A percentile compares a stretch with the other conserved stretches of the same genome.
phyloP scores from a whole-genome alignment of 768 basidiomycete species.

The Pleurotus cornucopiae region DNA sequence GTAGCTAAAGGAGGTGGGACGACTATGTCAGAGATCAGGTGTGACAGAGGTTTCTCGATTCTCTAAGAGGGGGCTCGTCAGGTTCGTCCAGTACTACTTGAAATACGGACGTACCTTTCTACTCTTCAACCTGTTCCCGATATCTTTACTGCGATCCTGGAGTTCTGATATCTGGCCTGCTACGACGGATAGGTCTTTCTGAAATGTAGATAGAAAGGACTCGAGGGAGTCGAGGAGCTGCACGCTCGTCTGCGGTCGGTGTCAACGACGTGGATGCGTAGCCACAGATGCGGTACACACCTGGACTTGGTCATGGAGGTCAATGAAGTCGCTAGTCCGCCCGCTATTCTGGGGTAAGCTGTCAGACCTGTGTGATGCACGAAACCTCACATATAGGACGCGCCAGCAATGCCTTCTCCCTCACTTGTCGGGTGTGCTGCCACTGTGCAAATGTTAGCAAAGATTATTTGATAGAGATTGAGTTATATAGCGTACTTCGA shows the following conservation, averaged over 20 bases:
- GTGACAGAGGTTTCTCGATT: constrained; percentile 85
- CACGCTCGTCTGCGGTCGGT: constrained; percentile 66
- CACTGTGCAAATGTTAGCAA: too few relatives aligned
- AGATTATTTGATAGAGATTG: too few relatives aligned
- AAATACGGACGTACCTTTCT: constrained; percentile 58
- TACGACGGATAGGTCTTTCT: constrained; percentile 88
- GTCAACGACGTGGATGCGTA: constrained; percentile 6
- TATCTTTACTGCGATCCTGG: constrained; percentile 85
- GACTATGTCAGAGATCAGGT: constrained; percentile 73
- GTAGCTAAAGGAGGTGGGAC: constrained; percentile 78
- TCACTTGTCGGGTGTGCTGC: neutral
- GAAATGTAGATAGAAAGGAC: constrained; percentile 91
- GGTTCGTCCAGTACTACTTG: too few relatives aligned
- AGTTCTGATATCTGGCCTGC: constrained; percentile 96
- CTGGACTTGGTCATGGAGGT: constrained; percentile 90
- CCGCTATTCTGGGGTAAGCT: constrained; percentile 23
- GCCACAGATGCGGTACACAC: constrained; percentile 31
- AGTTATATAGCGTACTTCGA: too few relatives aligned
- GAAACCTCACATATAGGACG: neutral
- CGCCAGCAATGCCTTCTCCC: neutral
- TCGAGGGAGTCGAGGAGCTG: constrained; percentile 84
- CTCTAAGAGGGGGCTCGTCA: constrained; percentile 42
- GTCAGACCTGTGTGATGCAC: neutral
- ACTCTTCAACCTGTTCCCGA: constrained; percentile 81
- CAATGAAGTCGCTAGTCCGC: constrained; percentile 64